Evolutionary conservation across 148 eudicot species (phyloP), one percentile per base, ranked within the genome.

Genomic region (Chenopodium album): DNA sequence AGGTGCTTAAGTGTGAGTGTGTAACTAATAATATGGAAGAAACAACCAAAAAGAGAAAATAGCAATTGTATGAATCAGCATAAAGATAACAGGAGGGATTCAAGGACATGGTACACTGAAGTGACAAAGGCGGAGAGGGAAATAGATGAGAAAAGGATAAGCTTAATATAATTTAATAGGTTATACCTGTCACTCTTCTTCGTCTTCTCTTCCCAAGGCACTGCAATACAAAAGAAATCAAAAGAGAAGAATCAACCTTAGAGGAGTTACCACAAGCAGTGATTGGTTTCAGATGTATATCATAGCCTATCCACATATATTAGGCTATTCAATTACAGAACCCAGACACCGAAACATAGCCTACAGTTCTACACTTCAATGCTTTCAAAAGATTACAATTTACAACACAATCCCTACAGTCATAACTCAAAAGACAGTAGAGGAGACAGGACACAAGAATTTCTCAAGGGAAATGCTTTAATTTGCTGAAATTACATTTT

Each of bases 161-260:
- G 66, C n/a, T 75, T 16, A 68, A 54, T 65, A 66, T n/a, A 32
- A 4, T 75, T 26, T 13, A 16, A 10, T 10, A 13, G 26, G 7
- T 50, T 52, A 67, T 67, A 96, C 99, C 97, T 85, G 92, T 64
- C 78, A 41, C 52, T 68, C 85, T 94, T 85, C 89, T 94, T 85
- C 89, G 84, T 85, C 85, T 85, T 85, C 90, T 94, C 89, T 85
- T 94, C 76, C 98, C 97, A 71, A 96, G 90, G 92, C 97, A 96
- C 99, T 96, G 87, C 84, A 82, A 83, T 73, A 67, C 66, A 74
- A 1, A 74, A 67, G 63, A 73, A 80, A 71, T 31, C 37, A 32
- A 31, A 2, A 16, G 44, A 54, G 29, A 37, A 79, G 50, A 20
- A 17, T 63, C 60, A 17, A n/a, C 46, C 20, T 41, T 41, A 41